A percentile compares a stretch with the other conserved stretches of the same genome.
These are phyloP conservation scores for Rhizopogon roseolus DNA, from an alignment of 768 basidiomycete genomes.

Conservation along the genomic window DNA sequence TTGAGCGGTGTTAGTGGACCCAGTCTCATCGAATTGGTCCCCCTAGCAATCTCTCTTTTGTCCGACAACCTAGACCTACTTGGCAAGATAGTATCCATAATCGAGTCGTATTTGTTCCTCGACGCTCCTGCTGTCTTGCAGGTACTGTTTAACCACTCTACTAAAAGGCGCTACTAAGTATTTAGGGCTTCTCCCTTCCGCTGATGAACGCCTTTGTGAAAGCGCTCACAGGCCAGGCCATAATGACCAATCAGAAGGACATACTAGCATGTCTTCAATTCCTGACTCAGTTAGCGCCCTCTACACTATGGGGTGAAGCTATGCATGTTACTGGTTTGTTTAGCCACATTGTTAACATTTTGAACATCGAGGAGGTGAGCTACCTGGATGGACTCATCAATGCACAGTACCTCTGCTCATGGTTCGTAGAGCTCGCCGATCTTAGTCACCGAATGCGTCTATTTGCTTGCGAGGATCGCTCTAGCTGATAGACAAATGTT, in stretches of 20 bases:
- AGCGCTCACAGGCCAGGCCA: constrained; percentile 46
- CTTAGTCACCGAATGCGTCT: constrained; percentile 63
- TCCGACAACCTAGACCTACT: constrained; percentile 69
- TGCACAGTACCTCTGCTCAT: constrained; percentile 6
- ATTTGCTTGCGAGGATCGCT: constrained; percentile 69
- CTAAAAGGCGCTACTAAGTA: background rate
- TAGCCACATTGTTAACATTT: constrained; percentile 47
- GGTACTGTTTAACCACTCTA: constrained; percentile 34
- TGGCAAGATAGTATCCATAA: constrained; percentile 57
- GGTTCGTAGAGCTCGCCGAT: constrained; percentile 22
- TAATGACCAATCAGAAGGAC: constrained; percentile 53
- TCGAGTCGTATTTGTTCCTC: constrained; percentile 78
- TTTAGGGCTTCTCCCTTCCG: constrained; percentile 48
- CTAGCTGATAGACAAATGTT: constrained; percentile 66
- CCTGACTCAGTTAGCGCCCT: constrained; percentile 59
- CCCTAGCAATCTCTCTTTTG: constrained; percentile 55
- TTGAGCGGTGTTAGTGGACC: constrained; percentile 45
- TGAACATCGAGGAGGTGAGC: constrained; percentile 64
- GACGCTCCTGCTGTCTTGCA: constrained; percentile 59
- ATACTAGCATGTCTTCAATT: constrained; percentile 57
- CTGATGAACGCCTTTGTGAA: constrained; percentile 52
- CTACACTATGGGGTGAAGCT: constrained; percentile 64
- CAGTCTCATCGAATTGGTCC: constrained; percentile 61
- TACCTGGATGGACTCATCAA: background rate
- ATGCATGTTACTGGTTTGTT: constrained; percentile 77